These are phyloP conservation scores for Rhodosporidiobolus sp. DNA, from an alignment of 768 basidiomycete genomes.

Conservation along the genomic window DNA sequence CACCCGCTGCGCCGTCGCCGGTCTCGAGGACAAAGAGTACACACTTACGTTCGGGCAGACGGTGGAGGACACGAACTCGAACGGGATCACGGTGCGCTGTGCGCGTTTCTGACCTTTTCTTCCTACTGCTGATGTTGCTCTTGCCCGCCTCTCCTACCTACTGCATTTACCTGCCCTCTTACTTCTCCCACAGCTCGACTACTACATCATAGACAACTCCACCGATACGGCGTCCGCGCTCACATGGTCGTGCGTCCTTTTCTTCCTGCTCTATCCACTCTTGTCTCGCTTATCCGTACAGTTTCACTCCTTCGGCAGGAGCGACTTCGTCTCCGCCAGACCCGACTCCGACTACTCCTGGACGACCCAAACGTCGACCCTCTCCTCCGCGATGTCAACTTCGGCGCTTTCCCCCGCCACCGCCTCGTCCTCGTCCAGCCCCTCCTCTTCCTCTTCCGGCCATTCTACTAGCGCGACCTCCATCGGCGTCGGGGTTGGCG, in stretches of 20 bases:
- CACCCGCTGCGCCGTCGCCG: slow-evolving; percentile 13
- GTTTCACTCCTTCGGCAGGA: neutral
- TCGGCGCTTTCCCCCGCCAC: neutral
- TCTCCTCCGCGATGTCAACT: neutral
- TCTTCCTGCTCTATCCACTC: neutral
- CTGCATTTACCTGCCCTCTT: too few relatives aligned
- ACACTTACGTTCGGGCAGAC: slow-evolving; percentile 17
- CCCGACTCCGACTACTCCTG: neutral
- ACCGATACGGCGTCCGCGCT: neutral
- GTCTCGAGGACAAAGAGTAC: neutral
- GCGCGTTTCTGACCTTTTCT: too few relatives aligned
- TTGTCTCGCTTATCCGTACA: neutral
- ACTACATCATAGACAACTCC: slow-evolving; percentile 3
- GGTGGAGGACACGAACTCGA: neutral
- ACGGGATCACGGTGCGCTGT: slow-evolving; percentile 10
- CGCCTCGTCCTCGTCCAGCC: neutral
- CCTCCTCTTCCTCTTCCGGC: neutral
- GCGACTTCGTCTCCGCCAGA: neutral
- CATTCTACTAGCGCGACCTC: neutral
- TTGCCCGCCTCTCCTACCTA: neutral
- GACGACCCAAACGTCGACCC: neutral
- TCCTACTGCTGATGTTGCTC: neutral
- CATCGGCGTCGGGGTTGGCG: neutral
- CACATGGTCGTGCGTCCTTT: slow-evolving; percentile 9
- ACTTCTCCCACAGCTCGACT: slow-evolving; percentile 26